A percentile compares a stretch with the other conserved stretches of the same genome.
Evolutionary conservation across 345 rosid species (phyloP).

Genomic region (Laguncularia racemosa): DNA sequence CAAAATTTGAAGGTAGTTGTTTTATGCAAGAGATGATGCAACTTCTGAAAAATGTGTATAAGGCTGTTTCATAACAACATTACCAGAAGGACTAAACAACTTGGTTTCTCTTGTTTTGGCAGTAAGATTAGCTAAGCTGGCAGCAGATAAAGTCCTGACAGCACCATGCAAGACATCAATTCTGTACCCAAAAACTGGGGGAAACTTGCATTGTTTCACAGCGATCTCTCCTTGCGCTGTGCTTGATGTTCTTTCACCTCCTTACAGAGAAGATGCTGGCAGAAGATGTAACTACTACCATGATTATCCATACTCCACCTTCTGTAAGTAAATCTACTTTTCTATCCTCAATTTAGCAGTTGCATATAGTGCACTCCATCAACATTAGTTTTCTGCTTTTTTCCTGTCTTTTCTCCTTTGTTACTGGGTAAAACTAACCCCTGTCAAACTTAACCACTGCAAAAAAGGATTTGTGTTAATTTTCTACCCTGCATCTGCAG

Average conservation of each 20-base stretch:
- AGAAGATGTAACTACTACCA: constrained; percentile 76
- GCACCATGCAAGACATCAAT: constrained; percentile 61
- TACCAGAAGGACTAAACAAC: background rate
- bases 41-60: too few relatives aligned
- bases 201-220: constrained; percentile 91
- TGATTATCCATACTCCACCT: constrained; percentile 64
- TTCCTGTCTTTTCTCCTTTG: too few relatives aligned
- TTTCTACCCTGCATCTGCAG: constrained; percentile 19
- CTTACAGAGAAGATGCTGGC: constrained; percentile 69
- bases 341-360: background rate
- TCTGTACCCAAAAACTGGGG: constrained; percentile 73
- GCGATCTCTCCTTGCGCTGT: constrained; percentile 88
- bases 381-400: too few relatives aligned
- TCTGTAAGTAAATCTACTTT: constrained; percentile 32
- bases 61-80: too few relatives aligned
- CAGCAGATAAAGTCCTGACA: constrained; percentile 52
- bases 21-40: too few relatives aligned
- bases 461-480: background rate
- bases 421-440: too few relatives aligned
- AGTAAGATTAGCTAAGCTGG: constrained; percentile 68
- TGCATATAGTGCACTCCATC: too few relatives aligned
- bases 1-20: too few relatives aligned
- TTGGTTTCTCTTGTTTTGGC: constrained; percentile 18
- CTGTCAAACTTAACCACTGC: background rate
- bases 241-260: constrained; percentile 86